Conservation (phyloP, 768 basidiomycete genomes). For the Mycena indigotica region DNA sequence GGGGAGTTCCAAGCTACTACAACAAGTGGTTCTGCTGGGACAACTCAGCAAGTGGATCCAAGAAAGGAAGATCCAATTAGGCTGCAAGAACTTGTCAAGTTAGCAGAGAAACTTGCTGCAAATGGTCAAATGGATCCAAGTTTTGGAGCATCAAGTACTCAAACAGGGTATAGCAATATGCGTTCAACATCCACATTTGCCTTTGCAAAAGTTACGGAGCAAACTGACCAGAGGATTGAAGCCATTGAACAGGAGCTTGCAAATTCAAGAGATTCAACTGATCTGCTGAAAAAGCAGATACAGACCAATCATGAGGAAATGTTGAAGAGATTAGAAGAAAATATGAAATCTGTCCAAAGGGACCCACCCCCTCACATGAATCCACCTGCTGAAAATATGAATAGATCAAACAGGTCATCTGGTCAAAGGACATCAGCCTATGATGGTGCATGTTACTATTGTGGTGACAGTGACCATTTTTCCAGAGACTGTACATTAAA, state of each 20-base stretch:
- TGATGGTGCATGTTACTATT: background rate
- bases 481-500: background rate
- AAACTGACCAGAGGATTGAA: background rate
- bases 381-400: background rate
- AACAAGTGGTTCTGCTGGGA: background rate
- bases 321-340: background rate
- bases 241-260: background rate
- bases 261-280: background rate
- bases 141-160: background rate
- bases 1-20: background rate
- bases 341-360: background rate
- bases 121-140: background rate
- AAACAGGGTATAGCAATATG: no score
- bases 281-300: background rate
- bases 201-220: background rate
- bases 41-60: background rate
- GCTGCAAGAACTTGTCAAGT: conserved; percentile 4
- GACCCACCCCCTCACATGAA: background rate
- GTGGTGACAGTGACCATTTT: background rate
- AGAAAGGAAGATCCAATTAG: conserved; percentile 10
- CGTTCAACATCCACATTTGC: background rate
- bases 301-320: background rate
- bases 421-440: background rate
- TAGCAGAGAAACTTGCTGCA: conserved; percentile 6
- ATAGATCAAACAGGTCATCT: background rate